Evolutionary conservation across 2,329 filamentous ascomycete species (phyloP), one percentile per base, ranked within the genome.

Genomic region (Penicillium sp.): DNA sequence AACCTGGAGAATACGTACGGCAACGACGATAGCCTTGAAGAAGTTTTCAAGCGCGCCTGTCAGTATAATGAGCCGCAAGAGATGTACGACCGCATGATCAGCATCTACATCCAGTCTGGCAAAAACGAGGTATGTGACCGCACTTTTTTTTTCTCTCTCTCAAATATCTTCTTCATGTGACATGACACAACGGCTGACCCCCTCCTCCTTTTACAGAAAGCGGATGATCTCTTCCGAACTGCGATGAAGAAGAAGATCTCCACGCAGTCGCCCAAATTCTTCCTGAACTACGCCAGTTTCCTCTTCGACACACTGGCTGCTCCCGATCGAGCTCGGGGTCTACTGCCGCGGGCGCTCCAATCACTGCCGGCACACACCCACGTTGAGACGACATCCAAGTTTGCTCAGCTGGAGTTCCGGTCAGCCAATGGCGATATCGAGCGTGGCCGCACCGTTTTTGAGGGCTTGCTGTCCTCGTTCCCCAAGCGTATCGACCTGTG

Each of bases 211-310:
- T 25, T 55, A 66, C 68, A 94, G 85, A 85, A 90, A 79, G 91
- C 91, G 47, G 90, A 96, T 64, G 81, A 80, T 24, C 79, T 97
- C 58, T 97, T 96, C 74, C 86, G 93, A 67, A 73, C 78, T 36
- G 88, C 95, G 70, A 76, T 88, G 61, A 94, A 93, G 75, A 96
- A 94, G 73, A 96, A 94, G 72, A 88, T 93, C 63, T 85, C 86
- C 8, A 58, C 49, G 54, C 83, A 84, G 56, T 82, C 84, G 5
- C 84, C 88, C 8, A 81, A 84, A 45, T 83, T 96, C 57, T 98
- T 90, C 88, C 78, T 86, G 69, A 96, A 97, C 75, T 97, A 96
- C 70, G 91, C 90, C 25, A 86, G 86, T 61, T 97, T 96, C 78
- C 78, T 98, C 47, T 86, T 95, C 72, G 83, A 85, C 50, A 86